Conservation (phyloP, 2,329 filamentous ascomycete species). For the Plenodomus biglobosus region DNA sequence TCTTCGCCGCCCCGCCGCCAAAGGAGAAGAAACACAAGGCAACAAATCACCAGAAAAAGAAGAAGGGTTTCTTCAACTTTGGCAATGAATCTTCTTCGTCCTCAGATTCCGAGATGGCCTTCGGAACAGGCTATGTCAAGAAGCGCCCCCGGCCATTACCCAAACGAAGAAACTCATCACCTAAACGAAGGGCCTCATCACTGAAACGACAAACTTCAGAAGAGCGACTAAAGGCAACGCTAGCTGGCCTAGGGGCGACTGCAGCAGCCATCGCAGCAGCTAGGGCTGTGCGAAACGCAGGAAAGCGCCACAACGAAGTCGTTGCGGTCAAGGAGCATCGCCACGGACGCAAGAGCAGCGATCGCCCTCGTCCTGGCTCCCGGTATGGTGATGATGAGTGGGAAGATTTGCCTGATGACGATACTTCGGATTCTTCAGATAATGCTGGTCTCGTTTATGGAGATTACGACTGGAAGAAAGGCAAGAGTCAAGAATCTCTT, state of each 20-base stretch:
- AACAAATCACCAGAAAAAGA: conserved; percentile 41
- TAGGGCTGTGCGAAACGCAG: conserved; percentile 45
- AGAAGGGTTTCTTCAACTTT: conserved; percentile 53
- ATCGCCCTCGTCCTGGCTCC: conserved; percentile 28
- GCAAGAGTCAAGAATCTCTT: conserved; percentile 55
- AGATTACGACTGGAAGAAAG: conserved; percentile 43
- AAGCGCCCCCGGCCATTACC: conserved; percentile 26
- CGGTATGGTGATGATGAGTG: conserved; percentile 53
- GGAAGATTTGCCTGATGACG: conserved; percentile 44
- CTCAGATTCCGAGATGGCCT: conserved; percentile 51
- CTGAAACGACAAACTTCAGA: conserved; percentile 43
- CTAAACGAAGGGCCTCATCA: conserved; percentile 11
- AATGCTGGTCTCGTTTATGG: conserved; percentile 65
- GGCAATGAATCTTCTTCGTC: conserved; percentile 51
- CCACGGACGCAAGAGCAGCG: conserved; percentile 20
- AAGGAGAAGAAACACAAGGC: conserved; percentile 34
- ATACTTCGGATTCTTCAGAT: conserved; percentile 48
- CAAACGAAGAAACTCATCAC: conserved; percentile 12
- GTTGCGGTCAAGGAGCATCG: conserved; percentile 40
- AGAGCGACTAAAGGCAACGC: conserved; percentile 50
- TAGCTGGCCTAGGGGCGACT: conserved; percentile 52
- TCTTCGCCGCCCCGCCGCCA: conserved; percentile 58
- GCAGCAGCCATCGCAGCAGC: conserved; percentile 52
- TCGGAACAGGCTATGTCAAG: conserved; percentile 44
- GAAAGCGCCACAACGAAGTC: conserved; percentile 36